These are phyloP conservation scores for Paracoccidioides lutzii DNA, from an alignment of 2,329 filamentous ascomycete genomes.

Conservation along the genomic window DNA sequence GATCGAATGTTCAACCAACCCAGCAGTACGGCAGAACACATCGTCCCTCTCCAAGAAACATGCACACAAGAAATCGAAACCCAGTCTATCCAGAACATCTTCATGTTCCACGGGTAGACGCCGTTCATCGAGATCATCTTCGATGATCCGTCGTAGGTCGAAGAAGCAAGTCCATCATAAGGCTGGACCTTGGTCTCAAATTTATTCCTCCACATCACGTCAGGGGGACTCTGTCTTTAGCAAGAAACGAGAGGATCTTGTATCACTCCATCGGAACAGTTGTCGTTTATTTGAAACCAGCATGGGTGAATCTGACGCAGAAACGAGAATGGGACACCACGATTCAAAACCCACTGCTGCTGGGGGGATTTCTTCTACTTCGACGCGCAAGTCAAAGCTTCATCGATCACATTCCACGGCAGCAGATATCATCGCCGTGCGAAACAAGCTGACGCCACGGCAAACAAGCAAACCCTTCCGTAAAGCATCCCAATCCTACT, in stretches of 20 bases:
- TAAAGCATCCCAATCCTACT: slow-evolving; percentile 83
- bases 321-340: slow-evolving; percentile 1
- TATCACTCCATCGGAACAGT: slow-evolving; percentile 29
- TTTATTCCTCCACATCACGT: slow-evolving; percentile 15
- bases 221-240: slow-evolving; percentile 12
- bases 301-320: slow-evolving; percentile 1
- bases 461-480: background rate
- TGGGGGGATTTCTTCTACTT: background rate
- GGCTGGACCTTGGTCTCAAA: slow-evolving; percentile 19
- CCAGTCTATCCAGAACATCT: slow-evolving; percentile 20
- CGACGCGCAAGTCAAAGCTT: slow-evolving; percentile 1
- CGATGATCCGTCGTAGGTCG: slow-evolving; percentile 16
- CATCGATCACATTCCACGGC: background rate
- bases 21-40: background rate
- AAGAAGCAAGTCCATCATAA: slow-evolving; percentile 18
- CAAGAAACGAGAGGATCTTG: slow-evolving; percentile 20
- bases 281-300: slow-evolving; percentile 26
- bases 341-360: background rate
- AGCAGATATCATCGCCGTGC: background rate
- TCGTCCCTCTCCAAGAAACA: background rate
- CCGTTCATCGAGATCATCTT: slow-evolving; percentile 19
- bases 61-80: slow-evolving; percentile 9
- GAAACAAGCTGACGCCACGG: background rate
- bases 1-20: background rate
- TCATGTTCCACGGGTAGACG: slow-evolving; percentile 19